A percentile compares a stretch with the other conserved stretches of the same genome.
Evolutionary conservation across 352 stramenopile genomes (phyloP).

Genomic region (Phytophthora litchii): DNA sequence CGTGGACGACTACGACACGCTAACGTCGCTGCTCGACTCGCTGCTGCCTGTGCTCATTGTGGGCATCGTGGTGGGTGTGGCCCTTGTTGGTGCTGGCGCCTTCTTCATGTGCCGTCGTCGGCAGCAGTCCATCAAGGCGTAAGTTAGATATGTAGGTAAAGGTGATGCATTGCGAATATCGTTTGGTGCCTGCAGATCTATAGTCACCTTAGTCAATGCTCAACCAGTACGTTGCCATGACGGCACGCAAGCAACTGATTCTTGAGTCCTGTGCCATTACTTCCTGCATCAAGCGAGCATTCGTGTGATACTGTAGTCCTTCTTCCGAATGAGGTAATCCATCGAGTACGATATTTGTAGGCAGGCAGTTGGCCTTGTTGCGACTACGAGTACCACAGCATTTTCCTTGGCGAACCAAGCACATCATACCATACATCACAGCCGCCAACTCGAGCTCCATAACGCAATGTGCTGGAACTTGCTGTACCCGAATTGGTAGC

Average conservation of each 20-base stretch:
- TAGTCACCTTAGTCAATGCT: slow-evolving; percentile 3
- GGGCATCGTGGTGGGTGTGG: slow-evolving; percentile 47
- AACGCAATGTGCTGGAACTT: too few species aligned
- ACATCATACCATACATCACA: too few species aligned
- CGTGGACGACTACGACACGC: slow-evolving; percentile 51
- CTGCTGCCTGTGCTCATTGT: slow-evolving; percentile 67
- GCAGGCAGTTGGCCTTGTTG: too few species aligned
- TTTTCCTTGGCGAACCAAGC: too few species aligned
- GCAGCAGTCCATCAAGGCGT: slow-evolving; percentile 34
- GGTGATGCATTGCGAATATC: slow-evolving; percentile 4
- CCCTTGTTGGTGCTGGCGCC: slow-evolving; percentile 34
- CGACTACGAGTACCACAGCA: too few species aligned
- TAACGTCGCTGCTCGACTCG: slow-evolving; percentile 46
- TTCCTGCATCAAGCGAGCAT: not conserved
- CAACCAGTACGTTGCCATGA: slow-evolving; percentile 12
- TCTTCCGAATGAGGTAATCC: not conserved
- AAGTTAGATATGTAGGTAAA: slow-evolving; percentile 24
- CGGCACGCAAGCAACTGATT: slow-evolving; percentile 14
- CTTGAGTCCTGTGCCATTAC: not conserved
- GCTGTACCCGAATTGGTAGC: too few species aligned
- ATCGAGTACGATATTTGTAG: too few species aligned
- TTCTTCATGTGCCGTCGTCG: slow-evolving; percentile 47
- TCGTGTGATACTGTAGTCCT: not conserved
- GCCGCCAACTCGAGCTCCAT: too few species aligned
- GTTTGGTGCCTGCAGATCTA: slow-evolving; percentile 1